These are phyloP conservation scores for Salvia rosmarinus DNA, from an alignment of 257 asterid species.

Conservation along the genomic window DNA sequence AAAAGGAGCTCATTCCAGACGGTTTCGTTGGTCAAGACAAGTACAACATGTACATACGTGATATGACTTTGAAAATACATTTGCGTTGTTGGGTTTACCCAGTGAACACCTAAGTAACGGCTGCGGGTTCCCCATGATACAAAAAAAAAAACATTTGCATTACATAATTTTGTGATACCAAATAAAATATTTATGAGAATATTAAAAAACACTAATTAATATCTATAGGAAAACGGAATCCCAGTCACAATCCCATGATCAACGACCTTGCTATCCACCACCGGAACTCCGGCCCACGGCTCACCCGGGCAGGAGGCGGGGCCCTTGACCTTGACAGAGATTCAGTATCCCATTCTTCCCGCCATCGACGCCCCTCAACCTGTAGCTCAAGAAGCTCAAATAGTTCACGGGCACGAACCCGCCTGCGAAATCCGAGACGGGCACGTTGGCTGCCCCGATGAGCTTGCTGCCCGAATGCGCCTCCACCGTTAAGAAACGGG, in stretches of 20 bases:
- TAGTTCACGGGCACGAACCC: slow-evolving; percentile 62
- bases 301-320: slow-evolving; percentile 2
- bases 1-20: too few species aligned
- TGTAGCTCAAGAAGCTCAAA: slow-evolving; percentile 75
- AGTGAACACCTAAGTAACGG: too few species aligned
- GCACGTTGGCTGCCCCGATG: slow-evolving; percentile 58
- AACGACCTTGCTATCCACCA: slow-evolving; percentile 16
- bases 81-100: too few species aligned
- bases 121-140: too few species aligned
- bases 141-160: too few species aligned
- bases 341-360: slow-evolving; percentile 72
- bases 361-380: slow-evolving; percentile 60
- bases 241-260: slow-evolving; percentile 53
- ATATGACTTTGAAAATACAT: too few species aligned
- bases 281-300: slow-evolving; percentile 40
- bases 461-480: slow-evolving; percentile 48
- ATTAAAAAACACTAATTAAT: too few species aligned
- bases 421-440: slow-evolving; percentile 69
- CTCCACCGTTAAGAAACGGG: slow-evolving; percentile 57
- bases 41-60: too few species aligned
- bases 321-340: slow-evolving; percentile 66
- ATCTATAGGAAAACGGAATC: too few species aligned
- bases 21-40: too few species aligned
- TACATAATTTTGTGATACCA: too few species aligned
- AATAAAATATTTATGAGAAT: too few species aligned